Base-by-base conservation (phyloP, 192 early-diverging fungal genomes). In the Paraglomus brasilianum region DNA sequence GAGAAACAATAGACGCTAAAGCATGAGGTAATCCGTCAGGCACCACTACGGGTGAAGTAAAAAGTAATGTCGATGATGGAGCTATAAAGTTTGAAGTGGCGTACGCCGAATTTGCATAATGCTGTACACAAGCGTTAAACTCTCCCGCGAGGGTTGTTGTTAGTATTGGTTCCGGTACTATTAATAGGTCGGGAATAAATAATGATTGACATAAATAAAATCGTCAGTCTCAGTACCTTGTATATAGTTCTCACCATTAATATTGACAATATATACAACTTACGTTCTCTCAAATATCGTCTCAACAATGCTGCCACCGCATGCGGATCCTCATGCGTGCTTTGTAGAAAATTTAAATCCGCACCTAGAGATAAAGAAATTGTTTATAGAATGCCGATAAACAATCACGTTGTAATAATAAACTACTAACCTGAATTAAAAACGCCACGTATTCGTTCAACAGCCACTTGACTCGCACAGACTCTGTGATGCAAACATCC, bases 221-320 rank as follows among this genome's bases (percentile, higher is more conserved):
- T n/a, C n/a, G n/a, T n/a, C n/a, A n/a, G n/a, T n/a, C n/a, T n/a
- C n/a, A n/a, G n/a, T n/a, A n/a, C n/a, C n/a, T n/a, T n/a, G n/a
- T n/a, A n/a, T n/a, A n/a, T n/a, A n/a, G n/a, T n/a, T 22, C 24
- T 39, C 10, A 45, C 5, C 42, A 15, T 65, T n/a, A 21, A 30
- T 14, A 2, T 22, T 30, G 19, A 24, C 36, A n/a, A 40, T 39
- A 22, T 43, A 57, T 8, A 50, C 11, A 30, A 73, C 80, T 72
- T 82, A 86, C 85, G 74, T 72, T 87, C 84, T 67, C 86, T 71
- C 17, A 87, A 58, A 64, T 86, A 87, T 63, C 83, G 75, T 57
- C 86, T 87, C 13, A 87, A 72, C 22, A 87, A 70, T 22, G 84
- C 77, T 38, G 81, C 84, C 42, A 86, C 85, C 10, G 80, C 83